Evolutionary conservation across 2,329 filamentous ascomycete species (phyloP).

Genomic region (Chrysoporthe puriensis): DNA sequence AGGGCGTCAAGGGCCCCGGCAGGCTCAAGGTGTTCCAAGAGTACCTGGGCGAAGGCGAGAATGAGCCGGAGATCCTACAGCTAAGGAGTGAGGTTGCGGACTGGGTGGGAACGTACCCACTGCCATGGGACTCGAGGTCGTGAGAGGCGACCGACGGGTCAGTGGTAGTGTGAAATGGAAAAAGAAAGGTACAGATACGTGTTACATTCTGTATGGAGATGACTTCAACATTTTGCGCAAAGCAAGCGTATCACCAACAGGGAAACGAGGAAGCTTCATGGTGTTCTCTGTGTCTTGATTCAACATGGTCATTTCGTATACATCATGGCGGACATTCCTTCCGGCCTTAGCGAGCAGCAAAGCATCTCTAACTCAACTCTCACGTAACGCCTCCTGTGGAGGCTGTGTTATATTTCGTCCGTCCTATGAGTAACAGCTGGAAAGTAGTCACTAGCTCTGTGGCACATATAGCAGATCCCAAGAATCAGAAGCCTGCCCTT

Average conservation of each 20-base stretch:
- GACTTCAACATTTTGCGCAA: neutral
- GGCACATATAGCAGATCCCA: neutral
- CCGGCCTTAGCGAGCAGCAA: neutral
- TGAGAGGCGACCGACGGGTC: slow-evolving; percentile 28
- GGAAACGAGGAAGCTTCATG: neutral
- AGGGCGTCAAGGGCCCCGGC: slow-evolving; percentile 66
- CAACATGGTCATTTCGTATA: slow-evolving; percentile 7
- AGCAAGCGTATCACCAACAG: neutral
- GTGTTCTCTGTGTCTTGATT: neutral
- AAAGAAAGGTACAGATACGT: neutral
- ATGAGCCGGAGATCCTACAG: slow-evolving; percentile 72
- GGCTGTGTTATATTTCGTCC: neutral
- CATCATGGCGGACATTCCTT: neutral
- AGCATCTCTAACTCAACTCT: slow-evolving; percentile 1
- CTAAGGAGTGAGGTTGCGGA: slow-evolving; percentile 75
- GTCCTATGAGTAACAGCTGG: neutral
- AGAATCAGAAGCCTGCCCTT: neutral
- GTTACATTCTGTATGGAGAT: neutral
- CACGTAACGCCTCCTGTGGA: neutral
- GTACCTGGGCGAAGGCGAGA: slow-evolving; percentile 68
- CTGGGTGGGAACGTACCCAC: slow-evolving; percentile 75
- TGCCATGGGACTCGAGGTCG: slow-evolving; percentile 63
- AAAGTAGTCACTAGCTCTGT: neutral
- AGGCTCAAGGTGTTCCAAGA: slow-evolving; percentile 71
- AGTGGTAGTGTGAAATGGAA: neutral